Conservation (phyloP, 768 basidiomycete genomes). For the Cystoderma amianthinum region DNA sequence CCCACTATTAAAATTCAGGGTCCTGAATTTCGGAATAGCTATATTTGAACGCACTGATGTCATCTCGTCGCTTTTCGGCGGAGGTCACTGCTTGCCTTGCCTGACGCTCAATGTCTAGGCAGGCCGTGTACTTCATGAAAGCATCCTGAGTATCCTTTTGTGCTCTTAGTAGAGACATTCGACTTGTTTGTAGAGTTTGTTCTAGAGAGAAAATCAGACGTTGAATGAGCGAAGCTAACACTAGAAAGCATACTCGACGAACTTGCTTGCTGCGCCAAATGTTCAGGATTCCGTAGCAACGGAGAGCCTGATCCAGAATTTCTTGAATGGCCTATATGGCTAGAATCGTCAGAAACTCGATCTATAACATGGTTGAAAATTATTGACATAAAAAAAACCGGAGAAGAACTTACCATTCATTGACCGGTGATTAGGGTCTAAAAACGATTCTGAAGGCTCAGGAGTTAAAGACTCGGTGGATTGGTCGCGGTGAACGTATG, state of each 20-base stretch:
- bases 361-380: no score
- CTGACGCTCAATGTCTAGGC: conserved; percentile 60
- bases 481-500: conserved; percentile 34
- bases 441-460: conserved; percentile 38
- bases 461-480: conserved; percentile 41
- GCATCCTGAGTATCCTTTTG: conserved; percentile 71
- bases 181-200: conserved; percentile 56
- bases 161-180: conserved; percentile 51
- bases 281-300: conserved; percentile 40
- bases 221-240: conserved; percentile 2
- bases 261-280: conserved; percentile 50
- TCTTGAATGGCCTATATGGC: conserved; percentile 29
- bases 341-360: conserved; percentile 29
- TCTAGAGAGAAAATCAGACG: conserved; percentile 26
- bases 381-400: conserved; percentile 1
- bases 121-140: conserved; percentile 62
- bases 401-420: conserved; percentile 18
- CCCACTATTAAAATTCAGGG: conserved; percentile 39
- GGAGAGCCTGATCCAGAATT: conserved; percentile 49
- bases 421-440: conserved; percentile 25
- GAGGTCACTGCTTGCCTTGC: conserved; percentile 56
- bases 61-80: conserved; percentile 67
- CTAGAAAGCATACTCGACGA: conserved; percentile 44
- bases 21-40: no score
- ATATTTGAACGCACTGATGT: conserved; percentile 45